Base-by-base conservation (phyloP, 148 eudicot genomes). In the Persicaria tinctoria region DNA sequence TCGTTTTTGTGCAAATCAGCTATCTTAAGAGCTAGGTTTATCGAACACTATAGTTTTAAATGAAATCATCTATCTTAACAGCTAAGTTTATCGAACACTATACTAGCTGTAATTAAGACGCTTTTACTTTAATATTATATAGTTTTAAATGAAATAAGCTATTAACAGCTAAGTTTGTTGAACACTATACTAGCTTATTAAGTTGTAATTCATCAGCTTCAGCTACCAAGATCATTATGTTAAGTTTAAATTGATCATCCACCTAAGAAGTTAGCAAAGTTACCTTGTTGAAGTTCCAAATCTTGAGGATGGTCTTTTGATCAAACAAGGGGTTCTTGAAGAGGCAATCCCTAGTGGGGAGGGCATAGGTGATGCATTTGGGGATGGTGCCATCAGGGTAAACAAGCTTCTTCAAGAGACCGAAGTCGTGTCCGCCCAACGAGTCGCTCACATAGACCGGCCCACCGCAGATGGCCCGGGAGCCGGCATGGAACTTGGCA, bases 281-380 rank as follows among this genome's bases (percentile, higher is more conserved):
- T 85, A 87, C 92, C 88, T 84, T 85, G 79, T 89, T 89, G 70
- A 89, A 75, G 78, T 89, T 87, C 93, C 93, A 89, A 5, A 89
- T 89, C 69, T 89, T 89, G 46, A 89, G 87, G 16, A 87, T 55
- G 44, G 90, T 77, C 46, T 82, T 68, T 51, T 80, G 76, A 41
- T 89, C 93, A 79, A 81, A 85, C 23, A 89, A 84, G 4, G 93
- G 87, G 62, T 87, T 85, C 68, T 82, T 82, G 87, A 89, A 89
- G 78, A 89, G 85, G 71, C 86, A 80, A 51, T 89, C 93, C 74
- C 90, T 82, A 4, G 93, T 84, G 4, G 93, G 93, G 51, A 89
- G 87, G 8, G 93, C 90, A 79, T 76, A 85, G 55, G 79, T 84
- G 16, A 69, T 78, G 77, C 90, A 89, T 80, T 78, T 87, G 55